phyloP scores from a whole-genome alignment of 73 alveolate genomes.

The Paramecium pentaurelia region DNA sequence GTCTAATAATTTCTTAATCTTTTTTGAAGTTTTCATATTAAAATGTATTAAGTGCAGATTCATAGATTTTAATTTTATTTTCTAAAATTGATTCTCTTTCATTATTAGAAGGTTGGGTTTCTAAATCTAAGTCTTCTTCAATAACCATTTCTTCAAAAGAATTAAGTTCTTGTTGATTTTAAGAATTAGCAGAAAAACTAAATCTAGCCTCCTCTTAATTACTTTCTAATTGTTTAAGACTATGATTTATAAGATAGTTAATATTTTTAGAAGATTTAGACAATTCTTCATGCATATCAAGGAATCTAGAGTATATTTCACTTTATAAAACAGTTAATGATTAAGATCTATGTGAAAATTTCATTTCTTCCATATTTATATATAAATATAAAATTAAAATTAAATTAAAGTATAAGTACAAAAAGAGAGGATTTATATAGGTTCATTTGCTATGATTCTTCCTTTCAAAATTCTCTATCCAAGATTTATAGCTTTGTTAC shows the following conservation, averaged over 20 bases:
- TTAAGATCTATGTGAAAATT: not conserved
- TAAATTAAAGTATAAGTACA: not conserved
- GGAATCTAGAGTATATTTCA: not conserved
- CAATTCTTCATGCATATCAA: not conserved
- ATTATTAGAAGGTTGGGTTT: not conserved
- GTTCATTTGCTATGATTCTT: not conserved
- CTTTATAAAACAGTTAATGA: not conserved
- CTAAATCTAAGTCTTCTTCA: not conserved
- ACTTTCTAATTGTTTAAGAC: not conserved
- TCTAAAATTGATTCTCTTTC: not conserved
- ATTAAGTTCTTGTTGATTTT: not conserved
- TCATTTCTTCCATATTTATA: not conserved
- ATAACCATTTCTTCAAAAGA: not conserved
- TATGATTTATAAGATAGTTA: not conserved
- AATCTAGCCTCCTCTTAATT: not conserved
- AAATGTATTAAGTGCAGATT: not conserved
- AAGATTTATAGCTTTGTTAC: not conserved
- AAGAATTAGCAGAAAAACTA: not conserved
- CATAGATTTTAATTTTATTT: not conserved
- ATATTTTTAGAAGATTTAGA: not conserved
- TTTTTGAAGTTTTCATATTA: not conserved
- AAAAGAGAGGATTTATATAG: not conserved
- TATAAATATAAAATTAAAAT: not conserved
- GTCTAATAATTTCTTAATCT: not conserved
- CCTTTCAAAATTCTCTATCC: not conserved